Percentiles rank a stretch among this genome's conserved stretches.
Evolutionary conservation across 208 protist species (phyloP).

Genomic region (Leptomonas seymouri): DNA sequence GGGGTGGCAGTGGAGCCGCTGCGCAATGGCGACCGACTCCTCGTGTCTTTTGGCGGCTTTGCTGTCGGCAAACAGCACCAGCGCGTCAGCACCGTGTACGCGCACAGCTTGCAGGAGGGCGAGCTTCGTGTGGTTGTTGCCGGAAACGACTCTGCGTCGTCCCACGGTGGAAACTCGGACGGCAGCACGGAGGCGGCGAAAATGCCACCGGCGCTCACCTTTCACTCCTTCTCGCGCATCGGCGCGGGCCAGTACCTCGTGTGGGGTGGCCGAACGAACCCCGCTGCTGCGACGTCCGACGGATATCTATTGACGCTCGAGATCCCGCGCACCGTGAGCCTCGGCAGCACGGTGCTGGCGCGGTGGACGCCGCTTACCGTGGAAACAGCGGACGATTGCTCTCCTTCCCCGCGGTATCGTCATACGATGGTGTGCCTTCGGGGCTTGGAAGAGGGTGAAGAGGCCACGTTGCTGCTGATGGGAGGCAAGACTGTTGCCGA

Average conservation of each 20-base stretch:
- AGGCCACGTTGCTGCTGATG: slow-evolving; percentile 52
- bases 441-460: neutral
- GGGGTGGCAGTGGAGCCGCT: slow-evolving; percentile 44
- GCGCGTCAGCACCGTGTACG: slow-evolving; percentile 64
- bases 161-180: no score
- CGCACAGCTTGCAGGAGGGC: slow-evolving; percentile 72
- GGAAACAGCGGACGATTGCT: neutral
- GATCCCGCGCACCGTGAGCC: slow-evolving; percentile 27
- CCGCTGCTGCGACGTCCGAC: slow-evolving; percentile 38
- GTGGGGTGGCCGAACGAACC: slow-evolving; percentile 84
- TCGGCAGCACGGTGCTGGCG: slow-evolving; percentile 19
- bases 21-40: slow-evolving; percentile 34
- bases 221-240: slow-evolving; percentile 74
- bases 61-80: slow-evolving; percentile 54
- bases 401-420: slow-evolving; percentile 18
- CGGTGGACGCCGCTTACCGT: slow-evolving; percentile 25
- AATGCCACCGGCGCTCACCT: slow-evolving; percentile 60
- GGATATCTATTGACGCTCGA: slow-evolving; percentile 59
- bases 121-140: slow-evolving; percentile 51
- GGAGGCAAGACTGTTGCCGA: slow-evolving; percentile 44
- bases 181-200: neutral
- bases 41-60: slow-evolving; percentile 87
- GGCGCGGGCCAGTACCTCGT: slow-evolving; percentile 60
- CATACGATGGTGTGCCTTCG: slow-evolving; percentile 26
- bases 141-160: neutral